Percentiles rank a stretch among this genome's conserved stretches.
These are phyloP conservation scores for Mucor circinelloides DNA, from an alignment of 371 early-diverging fungal genomes.

Conservation along the genomic window DNA sequence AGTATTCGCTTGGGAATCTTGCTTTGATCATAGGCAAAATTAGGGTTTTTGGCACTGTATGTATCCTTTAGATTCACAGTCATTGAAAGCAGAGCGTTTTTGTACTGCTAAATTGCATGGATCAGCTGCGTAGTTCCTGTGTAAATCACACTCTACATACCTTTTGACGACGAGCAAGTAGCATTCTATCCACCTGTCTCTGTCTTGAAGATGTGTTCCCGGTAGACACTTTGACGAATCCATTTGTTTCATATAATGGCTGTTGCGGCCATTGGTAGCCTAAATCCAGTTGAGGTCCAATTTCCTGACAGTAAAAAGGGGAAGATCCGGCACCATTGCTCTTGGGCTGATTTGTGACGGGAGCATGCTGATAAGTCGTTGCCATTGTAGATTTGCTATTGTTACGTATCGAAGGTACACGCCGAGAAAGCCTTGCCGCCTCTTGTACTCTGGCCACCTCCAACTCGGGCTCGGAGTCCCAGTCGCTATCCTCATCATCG, in stretches of 20 bases:
- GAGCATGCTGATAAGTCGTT: neutral
- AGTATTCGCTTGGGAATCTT: slow-evolving; percentile 87
- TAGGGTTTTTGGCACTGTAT: slow-evolving; percentile 71
- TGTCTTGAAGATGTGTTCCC: neutral
- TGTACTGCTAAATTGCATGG: neutral
- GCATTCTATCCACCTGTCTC: slow-evolving; percentile 1
- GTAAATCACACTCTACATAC: neutral
- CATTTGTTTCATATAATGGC: neutral
- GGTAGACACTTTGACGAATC: slow-evolving; percentile 2
- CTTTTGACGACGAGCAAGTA: slow-evolving; percentile 12
- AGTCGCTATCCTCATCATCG: slow-evolving; percentile 19
- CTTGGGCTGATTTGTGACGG: neutral
- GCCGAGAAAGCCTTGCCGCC: slow-evolving; percentile 17
- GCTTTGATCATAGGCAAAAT: slow-evolving; percentile 70
- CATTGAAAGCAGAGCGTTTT: neutral
- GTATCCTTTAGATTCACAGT: slow-evolving; percentile 70
- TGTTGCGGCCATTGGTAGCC: slow-evolving; percentile 40
- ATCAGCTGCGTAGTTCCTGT: neutral
- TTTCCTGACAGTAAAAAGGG: slow-evolving; percentile 30
- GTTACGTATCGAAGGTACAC: slow-evolving; percentile 14
- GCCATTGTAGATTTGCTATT: neutral
- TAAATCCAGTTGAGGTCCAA: slow-evolving; percentile 35
- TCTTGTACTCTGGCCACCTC: slow-evolving; percentile 25
- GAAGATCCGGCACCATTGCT: neutral
- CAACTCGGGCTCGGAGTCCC: slow-evolving; percentile 44